Conservation (phyloP, 176 grass and related monocot genomes). For the Hyparrhenia diplandra region DNA sequence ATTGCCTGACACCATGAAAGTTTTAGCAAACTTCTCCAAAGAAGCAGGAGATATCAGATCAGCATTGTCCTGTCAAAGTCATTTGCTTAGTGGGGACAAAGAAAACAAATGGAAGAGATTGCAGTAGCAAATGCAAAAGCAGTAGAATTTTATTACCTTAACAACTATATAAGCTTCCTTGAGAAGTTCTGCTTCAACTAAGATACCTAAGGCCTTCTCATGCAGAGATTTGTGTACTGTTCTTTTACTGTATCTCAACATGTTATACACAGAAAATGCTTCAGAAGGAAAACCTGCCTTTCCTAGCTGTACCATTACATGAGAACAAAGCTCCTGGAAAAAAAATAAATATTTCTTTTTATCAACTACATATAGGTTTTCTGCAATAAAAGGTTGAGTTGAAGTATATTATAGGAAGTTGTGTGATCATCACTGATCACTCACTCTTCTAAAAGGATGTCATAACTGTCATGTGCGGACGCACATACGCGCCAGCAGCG, state of each 20-base stretch:
- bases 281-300: slow-evolving; percentile 86
- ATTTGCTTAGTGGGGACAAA: slow-evolving; percentile 20
- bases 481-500: no score
- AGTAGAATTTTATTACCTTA: slow-evolving; percentile 57
- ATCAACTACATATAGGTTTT: slow-evolving; percentile 21
- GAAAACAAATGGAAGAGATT: slow-evolving; percentile 21
- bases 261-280: slow-evolving; percentile 89
- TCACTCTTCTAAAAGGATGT: neutral
- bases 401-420: neutral
- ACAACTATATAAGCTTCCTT: slow-evolving; percentile 83
- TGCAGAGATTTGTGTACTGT: slow-evolving; percentile 80
- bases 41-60: slow-evolving; percentile 53
- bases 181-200: slow-evolving; percentile 74
- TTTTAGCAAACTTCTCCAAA: slow-evolving; percentile 76
- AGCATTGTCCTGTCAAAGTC: slow-evolving; percentile 64
- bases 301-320: slow-evolving; percentile 75
- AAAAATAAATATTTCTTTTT: neutral
- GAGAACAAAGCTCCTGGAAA: slow-evolving; percentile 83
- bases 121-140: neutral
- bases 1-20: slow-evolving; percentile 86
- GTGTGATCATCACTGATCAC: neutral
- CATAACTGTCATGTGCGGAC: no score
- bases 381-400: slow-evolving; percentile 6
- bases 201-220: slow-evolving; percentile 69
- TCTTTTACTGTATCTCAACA: slow-evolving; percentile 90